A percentile compares a stretch with the other conserved stretches of the same genome.
phyloP scores from a whole-genome alignment of 2,329 filamentous ascomycete genomes.

The Claviceps fusiformis region DNA sequence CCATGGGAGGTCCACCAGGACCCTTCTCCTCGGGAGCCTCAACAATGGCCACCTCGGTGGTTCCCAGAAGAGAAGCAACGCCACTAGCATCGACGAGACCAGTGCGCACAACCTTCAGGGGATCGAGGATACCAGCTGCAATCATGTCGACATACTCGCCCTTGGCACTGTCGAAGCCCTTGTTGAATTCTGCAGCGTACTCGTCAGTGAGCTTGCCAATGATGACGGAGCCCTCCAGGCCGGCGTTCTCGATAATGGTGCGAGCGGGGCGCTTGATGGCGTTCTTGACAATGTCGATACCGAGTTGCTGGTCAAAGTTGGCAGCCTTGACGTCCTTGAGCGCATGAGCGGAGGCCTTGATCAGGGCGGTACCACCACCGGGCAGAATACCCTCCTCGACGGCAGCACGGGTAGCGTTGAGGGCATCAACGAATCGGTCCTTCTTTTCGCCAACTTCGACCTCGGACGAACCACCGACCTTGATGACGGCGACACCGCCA shows the following conservation, averaged over 20 bases:
- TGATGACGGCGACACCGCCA: conserved; percentile 97
- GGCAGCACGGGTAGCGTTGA: conserved; percentile 94
- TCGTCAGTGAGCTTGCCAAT: conserved; percentile 98
- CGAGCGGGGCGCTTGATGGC: conserved; percentile 92
- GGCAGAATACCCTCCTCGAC: conserved; percentile 99
- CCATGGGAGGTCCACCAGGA: conserved; percentile 45
- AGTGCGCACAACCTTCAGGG: conserved; percentile 97
- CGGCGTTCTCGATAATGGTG: conserved; percentile 95
- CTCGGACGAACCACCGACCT: conserved; percentile 93
- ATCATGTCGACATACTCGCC: conserved; percentile 99
- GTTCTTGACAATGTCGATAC: conserved; percentile 94
- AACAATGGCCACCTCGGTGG: conserved; percentile 94
- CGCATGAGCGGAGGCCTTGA: conserved; percentile 91
- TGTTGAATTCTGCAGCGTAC: conserved; percentile 87
- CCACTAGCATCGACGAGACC: conserved; percentile 89
- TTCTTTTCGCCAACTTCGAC: conserved; percentile 99
- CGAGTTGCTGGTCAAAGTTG: conserved; percentile 99
- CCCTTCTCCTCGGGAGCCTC: conserved; percentile 92
- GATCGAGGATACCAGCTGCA: conserved; percentile 87
- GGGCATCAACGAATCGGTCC: conserved; percentile 95
- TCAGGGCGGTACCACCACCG: conserved; percentile 91
- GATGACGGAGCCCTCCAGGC: conserved; percentile 86
- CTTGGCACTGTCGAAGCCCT: conserved; percentile 91
- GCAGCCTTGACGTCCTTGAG: conserved; percentile 67
- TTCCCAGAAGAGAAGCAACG: conserved; percentile 92